phyloP scores from a whole-genome alignment of 345 rosid species.

The Acer saccharum region DNA sequence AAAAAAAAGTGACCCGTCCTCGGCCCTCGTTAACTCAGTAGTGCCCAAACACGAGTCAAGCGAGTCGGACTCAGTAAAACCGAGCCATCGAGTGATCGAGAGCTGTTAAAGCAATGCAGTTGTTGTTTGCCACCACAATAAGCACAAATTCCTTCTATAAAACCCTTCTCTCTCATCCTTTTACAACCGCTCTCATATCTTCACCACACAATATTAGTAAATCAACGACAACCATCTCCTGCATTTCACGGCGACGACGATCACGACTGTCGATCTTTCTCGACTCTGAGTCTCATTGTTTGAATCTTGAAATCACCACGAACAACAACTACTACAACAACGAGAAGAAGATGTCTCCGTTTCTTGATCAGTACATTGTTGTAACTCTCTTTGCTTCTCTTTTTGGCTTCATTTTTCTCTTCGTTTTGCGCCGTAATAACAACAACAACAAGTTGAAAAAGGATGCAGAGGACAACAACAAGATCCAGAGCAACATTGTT shows the following conservation, averaged over 20 bases:
- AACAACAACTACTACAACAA: not conserved
- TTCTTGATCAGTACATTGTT: constrained; percentile 21
- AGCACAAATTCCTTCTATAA: not conserved
- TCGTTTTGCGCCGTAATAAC: constrained; percentile 27
- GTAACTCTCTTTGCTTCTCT: constrained; percentile 38
- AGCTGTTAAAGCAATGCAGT: not conserved
- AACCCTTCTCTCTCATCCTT: not conserved
- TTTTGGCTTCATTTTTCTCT: constrained; percentile 28
- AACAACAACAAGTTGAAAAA: constrained; percentile 13
- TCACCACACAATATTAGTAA: not conserved
- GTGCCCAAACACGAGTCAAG: not conserved
- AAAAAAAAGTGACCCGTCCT: not conserved
- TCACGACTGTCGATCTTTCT: not conserved
- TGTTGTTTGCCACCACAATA: not conserved
- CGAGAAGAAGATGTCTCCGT: constrained; percentile 15
- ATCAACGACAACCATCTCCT: not conserved
- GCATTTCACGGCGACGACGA: not conserved
- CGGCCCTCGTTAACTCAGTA: not conserved
- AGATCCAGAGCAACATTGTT: constrained; percentile 15
- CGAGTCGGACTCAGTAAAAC: not conserved
- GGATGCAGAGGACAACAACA: not conserved
- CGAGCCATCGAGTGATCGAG: no score
- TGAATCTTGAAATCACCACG: not conserved
- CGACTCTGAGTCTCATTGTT: not conserved
- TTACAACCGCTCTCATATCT: not conserved